These are phyloP conservation scores for Rhodotorula sp. DNA, from an alignment of 1,284 basidiomycete genomes.

Conservation along the genomic window DNA sequence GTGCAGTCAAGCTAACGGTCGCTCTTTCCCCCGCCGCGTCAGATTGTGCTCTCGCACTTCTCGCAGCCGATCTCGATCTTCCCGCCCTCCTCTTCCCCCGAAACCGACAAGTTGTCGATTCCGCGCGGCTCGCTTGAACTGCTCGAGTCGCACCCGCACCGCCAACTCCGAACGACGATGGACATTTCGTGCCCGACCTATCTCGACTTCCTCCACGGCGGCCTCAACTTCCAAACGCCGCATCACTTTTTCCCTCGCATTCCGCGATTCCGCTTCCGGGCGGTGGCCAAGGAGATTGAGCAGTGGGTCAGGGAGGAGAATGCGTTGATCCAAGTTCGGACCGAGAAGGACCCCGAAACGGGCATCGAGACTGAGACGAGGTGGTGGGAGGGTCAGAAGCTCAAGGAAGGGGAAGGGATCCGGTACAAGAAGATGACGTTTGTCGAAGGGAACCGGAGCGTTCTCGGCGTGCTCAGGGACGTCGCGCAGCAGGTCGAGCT, in stretches of 20 bases:
- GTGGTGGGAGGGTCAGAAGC: slow-evolving; percentile 20
- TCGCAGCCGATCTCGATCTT: slow-evolving; percentile 65
- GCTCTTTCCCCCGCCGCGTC: slow-evolving; percentile 3
- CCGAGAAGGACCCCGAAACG: neutral
- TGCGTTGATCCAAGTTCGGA: slow-evolving; percentile 10
- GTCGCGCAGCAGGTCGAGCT: slow-evolving; percentile 81
- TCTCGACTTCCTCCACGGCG: slow-evolving; percentile 88
- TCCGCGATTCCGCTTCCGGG: slow-evolving; percentile 86
- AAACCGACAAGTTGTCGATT: slow-evolving; percentile 8
- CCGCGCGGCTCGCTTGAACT: slow-evolving; percentile 62
- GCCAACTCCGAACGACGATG: slow-evolving; percentile 92
- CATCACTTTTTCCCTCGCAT: slow-evolving; percentile 96
- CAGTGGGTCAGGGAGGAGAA: slow-evolving; percentile 41
- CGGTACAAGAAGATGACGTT: slow-evolving; percentile 90
- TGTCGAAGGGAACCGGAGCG: slow-evolving; percentile 74
- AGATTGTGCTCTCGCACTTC: slow-evolving; percentile 98
- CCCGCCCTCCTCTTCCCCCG: slow-evolving; percentile 8
- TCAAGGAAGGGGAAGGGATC: slow-evolving; percentile 67
- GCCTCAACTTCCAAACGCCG: slow-evolving; percentile 90
- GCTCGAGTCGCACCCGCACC: slow-evolving; percentile 87
- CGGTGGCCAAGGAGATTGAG: slow-evolving; percentile 56
- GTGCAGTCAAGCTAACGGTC: slow-evolving; percentile 37
- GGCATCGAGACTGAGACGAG: slow-evolving; percentile 29
- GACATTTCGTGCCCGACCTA: slow-evolving; percentile 85
- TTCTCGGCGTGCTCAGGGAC: slow-evolving; percentile 68